Base-by-base conservation (phyloP, 2,329 filamentous ascomycete species). In the Celoporthe dispersa region DNA sequence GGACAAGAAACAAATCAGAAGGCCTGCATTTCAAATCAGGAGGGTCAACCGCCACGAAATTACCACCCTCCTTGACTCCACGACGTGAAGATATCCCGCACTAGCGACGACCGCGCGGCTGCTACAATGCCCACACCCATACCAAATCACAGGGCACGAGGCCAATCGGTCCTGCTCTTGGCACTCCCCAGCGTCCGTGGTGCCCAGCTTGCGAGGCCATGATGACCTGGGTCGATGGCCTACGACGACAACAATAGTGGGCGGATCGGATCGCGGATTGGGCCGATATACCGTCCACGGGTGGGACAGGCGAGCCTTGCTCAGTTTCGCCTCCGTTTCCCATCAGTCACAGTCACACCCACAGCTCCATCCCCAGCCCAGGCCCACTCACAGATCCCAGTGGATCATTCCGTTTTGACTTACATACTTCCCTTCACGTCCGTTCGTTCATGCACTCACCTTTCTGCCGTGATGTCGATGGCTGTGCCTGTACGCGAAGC, bases 271-370 rank as follows among this genome's bases (percentile, higher is more conserved):
- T 60, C 14, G 28, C 25, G 53, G 53, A 31, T 28, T 57, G 14
- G 28, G 53, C 53, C 53, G 53, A 57, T 14, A 28, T 57, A 31
- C 53, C 14, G 53, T 7, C 28, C 53, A 57, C 4, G 53, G 33
- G 25, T 57, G 53, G 53, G 53, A 57, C 53, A 55, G 28, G 53
- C 28, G 53, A 57, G 53, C 53, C 65, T 69, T 55, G 28, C 25
- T 67, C 70, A 70, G 70, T 71, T 71, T 70, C 62, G 35, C 63
- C 68, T 72, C 68, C 70, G 70, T 72, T 72, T 72, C 48, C 51
- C 25, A 35, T n/a, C 51, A 66, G 51, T 51, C 59, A 51, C 64
- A 3, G 31, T 55, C 33, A 28, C 28, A 39, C 11, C 14, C 28
- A 37, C 35, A 41, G 33, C 22, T 16, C 37, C n/a, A 60, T 11